These are phyloP conservation scores for Nymphaea colorata DNA, from an alignment of 164 flowering plant species.

Conservation along the genomic window DNA sequence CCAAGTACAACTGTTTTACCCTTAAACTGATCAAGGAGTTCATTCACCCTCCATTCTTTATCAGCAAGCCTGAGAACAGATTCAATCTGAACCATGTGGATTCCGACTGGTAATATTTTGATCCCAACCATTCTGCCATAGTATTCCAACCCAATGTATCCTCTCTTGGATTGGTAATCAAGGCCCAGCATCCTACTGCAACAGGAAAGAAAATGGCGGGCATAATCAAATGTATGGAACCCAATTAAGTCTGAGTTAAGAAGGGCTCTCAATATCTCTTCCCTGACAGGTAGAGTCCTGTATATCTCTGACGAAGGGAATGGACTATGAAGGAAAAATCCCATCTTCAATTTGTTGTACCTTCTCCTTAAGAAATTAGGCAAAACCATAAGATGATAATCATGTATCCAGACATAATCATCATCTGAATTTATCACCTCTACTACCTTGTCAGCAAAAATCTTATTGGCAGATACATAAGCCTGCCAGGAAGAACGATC, in stretches of 20 bases:
- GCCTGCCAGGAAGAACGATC: constrained; percentile 73
- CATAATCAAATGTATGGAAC: constrained; percentile 79
- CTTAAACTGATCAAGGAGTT: constrained; percentile 57
- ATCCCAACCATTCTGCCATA: constrained; percentile 67
- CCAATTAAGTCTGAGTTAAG: constrained; percentile 62
- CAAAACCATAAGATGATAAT: constrained; percentile 71
- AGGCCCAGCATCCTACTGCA: constrained; percentile 76
- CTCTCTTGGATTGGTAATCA: constrained; percentile 74
- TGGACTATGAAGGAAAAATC: constrained; percentile 69
- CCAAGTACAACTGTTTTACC: constrained; percentile 69
- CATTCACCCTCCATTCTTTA: constrained; percentile 48
- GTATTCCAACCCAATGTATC: constrained; percentile 66
- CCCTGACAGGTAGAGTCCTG: constrained; percentile 67
- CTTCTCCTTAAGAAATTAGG: constrained; percentile 65
- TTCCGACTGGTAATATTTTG: constrained; percentile 74
- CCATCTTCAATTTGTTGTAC: constrained; percentile 52
- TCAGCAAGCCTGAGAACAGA: constrained; percentile 47
- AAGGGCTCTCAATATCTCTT: constrained; percentile 63
- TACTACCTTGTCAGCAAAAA: constrained; percentile 58
- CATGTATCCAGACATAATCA: constrained; percentile 78
- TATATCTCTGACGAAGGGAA: constrained; percentile 80
- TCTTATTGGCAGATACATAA: constrained; percentile 62
- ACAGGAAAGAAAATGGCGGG: constrained; percentile 81
- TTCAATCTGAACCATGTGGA: constrained; percentile 68
- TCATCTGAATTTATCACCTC: constrained; percentile 77